Percentiles rank a stretch among this genome's conserved stretches.
Conservation (phyloP, 805 yeast genomes). For the Saccharomycopsis schoenii region DNA sequence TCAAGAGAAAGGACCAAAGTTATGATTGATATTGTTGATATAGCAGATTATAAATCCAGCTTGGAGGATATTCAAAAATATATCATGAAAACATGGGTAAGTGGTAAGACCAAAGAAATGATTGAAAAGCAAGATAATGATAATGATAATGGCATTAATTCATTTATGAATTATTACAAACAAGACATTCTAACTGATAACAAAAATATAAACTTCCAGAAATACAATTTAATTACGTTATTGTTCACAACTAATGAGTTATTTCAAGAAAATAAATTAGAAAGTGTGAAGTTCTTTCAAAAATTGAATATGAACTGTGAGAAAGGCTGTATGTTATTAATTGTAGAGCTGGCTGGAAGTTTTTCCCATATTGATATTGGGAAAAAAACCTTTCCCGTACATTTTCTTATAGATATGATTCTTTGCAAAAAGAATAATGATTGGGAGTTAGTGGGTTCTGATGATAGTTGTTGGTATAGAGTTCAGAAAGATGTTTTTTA, state of each 20-base stretch:
- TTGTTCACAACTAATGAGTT: slow-evolving; percentile 84
- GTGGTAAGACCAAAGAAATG: slow-evolving; percentile 19
- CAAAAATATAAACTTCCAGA: slow-evolving; percentile 22
- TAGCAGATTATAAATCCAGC: slow-evolving; percentile 66
- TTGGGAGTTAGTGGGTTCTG: slow-evolving; percentile 57
- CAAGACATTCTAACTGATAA: slow-evolving; percentile 29
- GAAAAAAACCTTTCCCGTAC: slow-evolving; percentile 69
- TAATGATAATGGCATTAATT: slow-evolving; percentile 25
- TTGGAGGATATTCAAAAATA: slow-evolving; percentile 35
- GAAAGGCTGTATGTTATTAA: slow-evolving; percentile 49
- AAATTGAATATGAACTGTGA: slow-evolving; percentile 40
- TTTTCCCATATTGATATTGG: slow-evolving; percentile 76
- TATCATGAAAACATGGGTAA: slow-evolving; percentile 46
- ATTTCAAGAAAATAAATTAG: slow-evolving; percentile 56
- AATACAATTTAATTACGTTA: slow-evolving; percentile 49
- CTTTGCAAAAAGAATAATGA: slow-evolving; percentile 35
- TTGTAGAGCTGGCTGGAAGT: slow-evolving; percentile 86
- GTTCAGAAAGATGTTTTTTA: slow-evolving; percentile 43
- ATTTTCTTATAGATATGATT: slow-evolving; percentile 66
- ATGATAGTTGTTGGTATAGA: slow-evolving; percentile 80
- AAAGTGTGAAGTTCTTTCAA: slow-evolving; percentile 51
- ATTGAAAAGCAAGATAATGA: background rate
- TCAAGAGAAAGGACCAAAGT: slow-evolving; percentile 24
- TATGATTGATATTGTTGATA: slow-evolving; percentile 49
- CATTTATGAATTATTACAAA: slow-evolving; percentile 26